These are phyloP conservation scores for Limnomonas spitsbergensis DNA, from an alignment of 139 green algal species.

Conservation along the genomic window DNA sequence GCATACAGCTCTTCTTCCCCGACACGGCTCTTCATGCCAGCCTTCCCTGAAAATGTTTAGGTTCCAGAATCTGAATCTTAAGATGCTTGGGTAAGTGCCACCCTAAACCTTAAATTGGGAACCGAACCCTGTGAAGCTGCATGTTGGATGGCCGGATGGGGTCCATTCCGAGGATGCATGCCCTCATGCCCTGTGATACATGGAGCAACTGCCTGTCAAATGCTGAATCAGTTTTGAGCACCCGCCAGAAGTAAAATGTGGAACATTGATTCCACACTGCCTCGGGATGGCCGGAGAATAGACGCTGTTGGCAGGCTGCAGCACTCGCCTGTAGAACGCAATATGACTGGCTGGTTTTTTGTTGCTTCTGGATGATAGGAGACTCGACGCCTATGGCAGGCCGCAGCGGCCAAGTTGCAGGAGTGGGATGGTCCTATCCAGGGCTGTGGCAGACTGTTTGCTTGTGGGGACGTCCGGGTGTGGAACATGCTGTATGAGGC, in stretches of 20 bases:
- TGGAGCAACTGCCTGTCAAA: no score
- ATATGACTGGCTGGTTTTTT: background rate
- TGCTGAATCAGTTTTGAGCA: no score
- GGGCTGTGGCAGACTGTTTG: background rate
- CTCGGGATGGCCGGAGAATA: background rate
- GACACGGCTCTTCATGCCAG: no score
- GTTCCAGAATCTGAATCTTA: no score
- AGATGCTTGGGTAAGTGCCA: no score
- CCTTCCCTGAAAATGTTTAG: no score
- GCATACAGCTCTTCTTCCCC: no score
- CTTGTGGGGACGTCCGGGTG: background rate
- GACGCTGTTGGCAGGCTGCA: background rate
- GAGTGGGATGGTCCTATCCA: background rate
- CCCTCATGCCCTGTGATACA: no score
- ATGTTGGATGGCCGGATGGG: no score
- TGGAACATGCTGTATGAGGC: constrained; percentile 3
- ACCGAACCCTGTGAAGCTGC: no score
- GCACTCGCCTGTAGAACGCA: background rate
- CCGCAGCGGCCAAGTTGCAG: background rate
- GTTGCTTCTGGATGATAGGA: background rate
- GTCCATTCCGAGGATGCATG: no score
- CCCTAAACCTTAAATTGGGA: no score
- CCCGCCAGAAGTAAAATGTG: background rate
- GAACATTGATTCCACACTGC: background rate
- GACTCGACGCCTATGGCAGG: background rate